These are phyloP conservation scores for Oryza glumipatula DNA, from an alignment of 176 grass and related monocot genomes.

Conservation along the genomic window DNA sequence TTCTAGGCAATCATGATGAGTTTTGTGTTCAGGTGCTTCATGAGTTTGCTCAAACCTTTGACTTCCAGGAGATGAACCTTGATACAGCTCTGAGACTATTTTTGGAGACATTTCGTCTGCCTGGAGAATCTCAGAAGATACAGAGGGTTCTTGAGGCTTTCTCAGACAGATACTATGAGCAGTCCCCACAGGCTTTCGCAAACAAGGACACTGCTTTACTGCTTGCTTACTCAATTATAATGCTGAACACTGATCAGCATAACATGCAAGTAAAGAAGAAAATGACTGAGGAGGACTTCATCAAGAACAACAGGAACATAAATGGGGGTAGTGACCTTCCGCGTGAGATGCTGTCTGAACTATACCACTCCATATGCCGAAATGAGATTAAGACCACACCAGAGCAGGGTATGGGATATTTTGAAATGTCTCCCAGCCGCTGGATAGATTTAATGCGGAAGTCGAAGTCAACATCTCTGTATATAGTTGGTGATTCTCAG, in stretches of 20 bases:
- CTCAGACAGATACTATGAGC: conserved; percentile 96
- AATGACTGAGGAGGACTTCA: conserved; percentile 99
- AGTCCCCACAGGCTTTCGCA: conserved; percentile 78
- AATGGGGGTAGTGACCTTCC: conserved; percentile 95
- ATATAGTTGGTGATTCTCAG: conserved; percentile 78
- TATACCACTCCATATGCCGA: conserved; percentile 84
- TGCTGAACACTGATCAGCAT: conserved; percentile 99
- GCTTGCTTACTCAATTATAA: conserved; percentile 94
- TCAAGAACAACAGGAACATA: conserved; percentile 96
- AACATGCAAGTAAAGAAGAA: conserved; percentile 99
- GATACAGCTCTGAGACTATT: conserved; percentile 96
- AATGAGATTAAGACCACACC: conserved; percentile 95
- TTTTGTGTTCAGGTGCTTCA: conserved; percentile 99
- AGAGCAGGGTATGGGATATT: conserved; percentile 86
- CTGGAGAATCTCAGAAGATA: conserved; percentile 99
- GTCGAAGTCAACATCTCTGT: conserved; percentile 77
- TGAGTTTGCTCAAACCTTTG: conserved; percentile 96
- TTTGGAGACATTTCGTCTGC: conserved; percentile 88
- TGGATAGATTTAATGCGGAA: conserved; percentile 96
- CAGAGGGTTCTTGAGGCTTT: conserved; percentile 99
- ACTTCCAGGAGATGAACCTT: conserved; percentile 88
- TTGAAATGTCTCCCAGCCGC: conserved; percentile 95
- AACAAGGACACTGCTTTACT: conserved; percentile 96
- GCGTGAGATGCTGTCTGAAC: conserved; percentile 82
- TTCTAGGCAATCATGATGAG: conserved; percentile 97